phyloP scores from a whole-genome alignment of 1,284 basidiomycete genomes.

The Cutaneotrichosporon cyanovorans region DNA sequence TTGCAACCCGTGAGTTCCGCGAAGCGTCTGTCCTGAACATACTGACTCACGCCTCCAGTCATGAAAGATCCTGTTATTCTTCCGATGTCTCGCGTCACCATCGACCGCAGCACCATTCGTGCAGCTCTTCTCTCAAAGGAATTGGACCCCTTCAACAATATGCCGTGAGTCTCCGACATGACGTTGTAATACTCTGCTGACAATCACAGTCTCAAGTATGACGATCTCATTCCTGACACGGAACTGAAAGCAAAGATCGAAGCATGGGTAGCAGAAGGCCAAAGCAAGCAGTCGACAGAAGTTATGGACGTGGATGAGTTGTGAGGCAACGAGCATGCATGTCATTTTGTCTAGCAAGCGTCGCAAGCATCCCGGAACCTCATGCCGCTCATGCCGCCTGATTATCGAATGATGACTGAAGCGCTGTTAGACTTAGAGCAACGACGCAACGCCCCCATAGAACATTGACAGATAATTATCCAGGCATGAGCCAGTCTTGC shows the following conservation, averaged over 20 bases:
- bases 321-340: conserved; percentile 7
- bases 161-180: conserved; percentile 47
- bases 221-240: conserved; percentile 66
- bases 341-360: no score
- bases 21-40: not conserved
- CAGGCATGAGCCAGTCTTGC: no score
- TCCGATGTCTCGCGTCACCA: conserved; percentile 69
- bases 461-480: no score
- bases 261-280: conserved; percentile 54
- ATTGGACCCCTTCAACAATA: conserved; percentile 84
- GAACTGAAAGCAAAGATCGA: conserved; percentile 61
- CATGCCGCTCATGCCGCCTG: not conserved
- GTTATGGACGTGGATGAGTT: conserved; percentile 41
- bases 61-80: conserved; percentile 95
- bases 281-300: conserved; percentile 16
- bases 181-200: not conserved
- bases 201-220: conserved; percentile 56
- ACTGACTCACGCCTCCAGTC: conserved; percentile 52
- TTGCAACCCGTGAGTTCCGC: conserved; percentile 25
- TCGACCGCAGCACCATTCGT: conserved; percentile 93
- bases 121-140: conserved; percentile 85
- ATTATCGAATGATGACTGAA: no score
- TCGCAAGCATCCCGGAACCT: no score
- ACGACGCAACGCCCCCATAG: no score
- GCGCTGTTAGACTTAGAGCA: not conserved